Evolutionary conservation across 2,329 filamentous ascomycete species (phyloP), one percentile per base, ranked within the genome.

Genomic region (Cladosporium phlei): DNA sequence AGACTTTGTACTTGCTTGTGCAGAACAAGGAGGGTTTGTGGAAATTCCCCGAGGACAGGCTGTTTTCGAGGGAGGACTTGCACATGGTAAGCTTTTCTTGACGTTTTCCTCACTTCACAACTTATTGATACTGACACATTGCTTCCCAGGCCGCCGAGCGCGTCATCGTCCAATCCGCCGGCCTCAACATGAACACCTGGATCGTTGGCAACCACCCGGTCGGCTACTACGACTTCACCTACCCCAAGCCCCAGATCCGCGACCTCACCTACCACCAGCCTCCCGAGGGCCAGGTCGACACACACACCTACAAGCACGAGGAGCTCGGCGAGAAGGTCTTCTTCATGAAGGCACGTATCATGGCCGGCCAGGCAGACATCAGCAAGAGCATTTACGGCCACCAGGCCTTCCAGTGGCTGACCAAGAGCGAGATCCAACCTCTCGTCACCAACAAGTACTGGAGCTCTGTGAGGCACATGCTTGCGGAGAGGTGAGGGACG

Each of bases 101-200:
- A 34, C 11, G 20, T n/a, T n/a, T n/a, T n/a, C n/a, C n/a, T n/a
- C n/a, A n/a, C n/a, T n/a, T n/a, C n/a, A n/a, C n/a, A n/a, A n/a
- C n/a, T n/a, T n/a, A n/a, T n/a, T n/a, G n/a, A 55, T 62, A 48
- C 61, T 47, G 28, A 30, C 46, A 28, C 14, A 16, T 16, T 10
- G n/a, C 14, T 33, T 25, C 8, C 52, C 58, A 98, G 93, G 83
- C 87, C 34, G 89, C 91, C 28, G 80, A 88, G 63, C 80, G 89
- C 50, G 82, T 89, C 46, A 75, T 97, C 19, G 75, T 83, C 43
- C 77, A 87, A 59, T 75, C 88, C 3, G 89, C 85, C 8, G 93
- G 93, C 49, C 71, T 86, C 51, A 94, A 98, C 76, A 97, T 98
- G 90, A 97, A 97, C 74, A 96, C 89, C 46, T 98, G 93, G 90